These are phyloP conservation scores for Phaeotremella fagi DNA, from an alignment of 768 basidiomycete genomes.

Conservation along the genomic window DNA sequence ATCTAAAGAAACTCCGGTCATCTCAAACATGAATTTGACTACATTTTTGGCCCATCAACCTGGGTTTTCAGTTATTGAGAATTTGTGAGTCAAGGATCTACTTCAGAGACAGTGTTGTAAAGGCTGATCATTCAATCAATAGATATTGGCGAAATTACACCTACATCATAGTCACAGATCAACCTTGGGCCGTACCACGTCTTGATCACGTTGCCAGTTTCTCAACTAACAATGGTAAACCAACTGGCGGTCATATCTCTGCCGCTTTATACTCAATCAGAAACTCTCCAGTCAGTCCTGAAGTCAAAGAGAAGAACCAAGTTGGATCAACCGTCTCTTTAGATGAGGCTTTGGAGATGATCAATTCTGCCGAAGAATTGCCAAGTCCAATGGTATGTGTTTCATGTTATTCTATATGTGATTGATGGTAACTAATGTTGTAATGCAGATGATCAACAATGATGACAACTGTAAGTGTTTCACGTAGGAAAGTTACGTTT, in stretches of 20 bases:
- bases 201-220: constrained; percentile 5
- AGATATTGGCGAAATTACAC: constrained; percentile 31
- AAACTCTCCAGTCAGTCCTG: constrained; percentile 4
- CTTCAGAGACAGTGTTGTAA: constrained; percentile 2
- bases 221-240: not conserved
- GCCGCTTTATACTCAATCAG: not conserved
- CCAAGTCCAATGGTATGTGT: constrained; percentile 20
- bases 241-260: constrained; percentile 7
- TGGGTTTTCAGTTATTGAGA: constrained; percentile 29
- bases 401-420: not conserved
- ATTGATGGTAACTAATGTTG: not conserved
- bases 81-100: constrained; percentile 8
- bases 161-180: constrained; percentile 28
- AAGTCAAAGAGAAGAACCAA: constrained; percentile 12
- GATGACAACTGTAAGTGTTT: constrained; percentile 27
- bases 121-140: not conserved
- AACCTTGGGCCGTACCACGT: constrained; percentile 24
- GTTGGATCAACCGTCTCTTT: constrained; percentile 6
- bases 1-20: constrained; percentile 1
- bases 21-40: constrained; percentile 9
- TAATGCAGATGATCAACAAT: constrained; percentile 34
- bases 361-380: constrained; percentile 9
- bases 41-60: constrained; percentile 23
- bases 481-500: not conserved
- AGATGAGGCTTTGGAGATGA: constrained; percentile 11